phyloP scores from a whole-genome alignment of 2,329 filamentous ascomycete species.

The Aspergillus caelatus region DNA sequence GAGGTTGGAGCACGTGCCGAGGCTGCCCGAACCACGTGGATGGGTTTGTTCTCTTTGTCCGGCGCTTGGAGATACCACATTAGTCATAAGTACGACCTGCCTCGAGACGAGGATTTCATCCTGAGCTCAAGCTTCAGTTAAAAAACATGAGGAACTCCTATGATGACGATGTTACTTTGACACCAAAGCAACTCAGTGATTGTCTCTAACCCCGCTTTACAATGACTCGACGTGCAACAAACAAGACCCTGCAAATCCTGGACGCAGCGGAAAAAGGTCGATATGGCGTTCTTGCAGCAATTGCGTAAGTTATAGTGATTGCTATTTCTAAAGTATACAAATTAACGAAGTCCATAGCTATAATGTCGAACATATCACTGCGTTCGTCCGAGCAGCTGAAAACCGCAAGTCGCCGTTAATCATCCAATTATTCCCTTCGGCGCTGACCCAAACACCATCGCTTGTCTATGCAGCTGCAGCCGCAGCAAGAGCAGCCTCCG shows the following conservation, averaged over 20 bases:
- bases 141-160: neutral
- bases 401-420: constrained; percentile 10
- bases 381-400: constrained; percentile 7
- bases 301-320: constrained; percentile 14
- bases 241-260: constrained; percentile 21
- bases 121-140: neutral
- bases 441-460: constrained; percentile 24
- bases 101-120: neutral
- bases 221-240: constrained; percentile 14
- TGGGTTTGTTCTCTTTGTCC: neutral
- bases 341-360: neutral
- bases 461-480: constrained; percentile 56
- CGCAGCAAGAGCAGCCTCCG: constrained; percentile 55
- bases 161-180: neutral
- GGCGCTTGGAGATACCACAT: neutral
- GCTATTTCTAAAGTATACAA: neutral
- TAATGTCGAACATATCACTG: constrained; percentile 12
- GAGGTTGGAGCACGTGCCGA: neutral
- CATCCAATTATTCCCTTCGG: constrained; percentile 21
- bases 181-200: neutral
- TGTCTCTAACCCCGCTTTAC: neutral
- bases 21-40: neutral
- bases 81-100: neutral
- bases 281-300: constrained; percentile 23
- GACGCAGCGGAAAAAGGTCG: constrained; percentile 18